Evolutionary conservation across 2,329 filamentous ascomycete species (phyloP), one percentile per base, ranked within the genome.

Genomic region (Pseudogymnoascus sp.): DNA sequence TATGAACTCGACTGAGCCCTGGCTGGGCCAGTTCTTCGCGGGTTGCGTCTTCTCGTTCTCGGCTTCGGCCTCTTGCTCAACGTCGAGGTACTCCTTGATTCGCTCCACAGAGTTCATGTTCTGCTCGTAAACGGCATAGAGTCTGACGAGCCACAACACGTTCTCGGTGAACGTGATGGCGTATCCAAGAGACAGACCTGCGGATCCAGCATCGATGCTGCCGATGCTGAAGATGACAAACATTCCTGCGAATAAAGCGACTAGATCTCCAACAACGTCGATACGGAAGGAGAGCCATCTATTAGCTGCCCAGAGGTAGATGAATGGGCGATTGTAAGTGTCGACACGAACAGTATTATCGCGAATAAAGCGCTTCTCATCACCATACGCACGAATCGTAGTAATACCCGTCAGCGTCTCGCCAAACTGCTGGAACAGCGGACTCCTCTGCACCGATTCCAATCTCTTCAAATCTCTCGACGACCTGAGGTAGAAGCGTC

Each of bases 51-150:
- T 85, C 60, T 91, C 85, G 39, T 96, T 82, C 39, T 96, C 78
- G 1, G 89, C 80, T 0, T 82, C 79, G 1, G 94, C 92, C 75
- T 99, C 94, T 73, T 97, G 93, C 68, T 97, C 93, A 1, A 99
- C 89, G 47, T 97, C 91, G 36, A 97, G 82, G 71, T 97, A 99
- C 72, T 99, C 94, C 77, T 96, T 95, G 71, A 99, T 88, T 70
- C 94, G 90, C 76, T 99, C 94, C 57, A 97, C 92, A 2, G 93
- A 93, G 75, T 99, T 99, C 94, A 99, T 97, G 75, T 97, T 97
- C 75, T 99, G 94, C 76, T 99, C 94, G 70, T 97, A 97, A 71
- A 90, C 85, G 0, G 92, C 88, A 73, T 99, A 99, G 12, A 97
- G 81, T 53, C 94, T 87, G 30, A 99, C 92, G 61, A 97, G 86